Conservation (phyloP, 306 rosid species). For the Pueraria montana region DNA sequence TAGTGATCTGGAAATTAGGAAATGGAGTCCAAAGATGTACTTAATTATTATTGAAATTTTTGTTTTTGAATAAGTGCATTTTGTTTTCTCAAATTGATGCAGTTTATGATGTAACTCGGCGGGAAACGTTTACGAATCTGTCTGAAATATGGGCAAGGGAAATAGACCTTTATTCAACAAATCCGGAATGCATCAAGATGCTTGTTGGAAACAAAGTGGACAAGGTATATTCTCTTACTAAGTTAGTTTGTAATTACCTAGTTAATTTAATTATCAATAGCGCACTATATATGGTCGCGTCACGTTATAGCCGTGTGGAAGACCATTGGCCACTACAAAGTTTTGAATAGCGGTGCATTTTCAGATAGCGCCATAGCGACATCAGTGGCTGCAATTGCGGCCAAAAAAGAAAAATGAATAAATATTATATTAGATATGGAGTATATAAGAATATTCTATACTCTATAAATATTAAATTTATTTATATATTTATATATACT, state of each 20-base stretch:
- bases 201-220: constrained; percentile 98
- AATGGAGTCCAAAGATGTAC: not conserved
- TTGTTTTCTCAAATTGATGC: constrained; percentile 41
- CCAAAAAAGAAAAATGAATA: not conserved
- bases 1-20: constrained; percentile 6
- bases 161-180: constrained; percentile 92
- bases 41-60: constrained; percentile 6
- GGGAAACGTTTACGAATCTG: constrained; percentile 90
- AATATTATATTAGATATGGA: not conserved
- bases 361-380: not conserved
- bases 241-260: not conserved
- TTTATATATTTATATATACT: not conserved
- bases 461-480: too few species aligned
- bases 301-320: not conserved
- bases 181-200: constrained; percentile 97
- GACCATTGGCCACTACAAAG: not conserved
- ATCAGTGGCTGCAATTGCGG: not conserved
- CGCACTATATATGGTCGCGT: not conserved
- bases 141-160: constrained; percentile 95
- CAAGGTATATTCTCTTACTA: constrained; percentile 65
- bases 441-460: too few species aligned
- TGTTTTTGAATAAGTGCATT: constrained; percentile 23
- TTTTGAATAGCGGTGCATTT: not conserved
- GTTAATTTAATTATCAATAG: too few species aligned
- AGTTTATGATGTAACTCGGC: constrained; percentile 93